Base-by-base conservation (phyloP, 2,329 filamentous ascomycete genomes). In the Cyphellophora europaea region DNA sequence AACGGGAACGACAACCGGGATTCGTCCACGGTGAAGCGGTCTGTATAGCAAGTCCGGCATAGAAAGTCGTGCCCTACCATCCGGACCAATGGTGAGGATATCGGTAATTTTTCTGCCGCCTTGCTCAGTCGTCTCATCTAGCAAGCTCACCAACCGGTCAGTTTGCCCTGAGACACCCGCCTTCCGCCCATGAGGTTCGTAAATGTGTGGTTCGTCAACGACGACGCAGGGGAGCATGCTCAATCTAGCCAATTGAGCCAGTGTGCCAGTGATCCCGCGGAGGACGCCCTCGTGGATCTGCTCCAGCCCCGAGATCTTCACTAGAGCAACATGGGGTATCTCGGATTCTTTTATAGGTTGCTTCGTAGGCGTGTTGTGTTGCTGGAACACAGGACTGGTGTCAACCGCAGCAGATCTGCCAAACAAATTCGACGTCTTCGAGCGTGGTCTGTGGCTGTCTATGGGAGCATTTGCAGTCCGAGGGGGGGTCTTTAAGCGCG, bases 201-300 rank as follows among this genome's bases (percentile, higher is more conserved):
- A 12, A 38, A 18, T 3, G 18, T 30, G 17, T 11, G 38, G 19
- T 25, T 41, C 44, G 17, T 95, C 89, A 6, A 95, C 65, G 1
- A 96, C 81, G 0, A 98, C 74, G 13, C 88, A 76, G 41, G 86
- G 87, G 32, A 77, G 69, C 47, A 98, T 71, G 3, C 91, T 89
- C 11, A 98, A 71, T 34, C 80, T 77, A 25, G 78, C 75, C 32
- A 98, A 74, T 55, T 94, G 89, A 18, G 79, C 79, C 27, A 98
- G 61, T 0, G 91, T 96, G 54, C 80, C 77, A 4, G 81, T 85
- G 38, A 96, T 76, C 1, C 86, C 88, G 30, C 71, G 61, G 8
- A 96, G 55, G 0, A 76, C 82, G 2, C 65, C 60, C 40, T 87
- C 72, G 49, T 83, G 71, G 30, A 93, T 69, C 2, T 67, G 59